Conservation (phyloP, 371 early-diverging fungal species). For the Mortierella sp. region DNA sequence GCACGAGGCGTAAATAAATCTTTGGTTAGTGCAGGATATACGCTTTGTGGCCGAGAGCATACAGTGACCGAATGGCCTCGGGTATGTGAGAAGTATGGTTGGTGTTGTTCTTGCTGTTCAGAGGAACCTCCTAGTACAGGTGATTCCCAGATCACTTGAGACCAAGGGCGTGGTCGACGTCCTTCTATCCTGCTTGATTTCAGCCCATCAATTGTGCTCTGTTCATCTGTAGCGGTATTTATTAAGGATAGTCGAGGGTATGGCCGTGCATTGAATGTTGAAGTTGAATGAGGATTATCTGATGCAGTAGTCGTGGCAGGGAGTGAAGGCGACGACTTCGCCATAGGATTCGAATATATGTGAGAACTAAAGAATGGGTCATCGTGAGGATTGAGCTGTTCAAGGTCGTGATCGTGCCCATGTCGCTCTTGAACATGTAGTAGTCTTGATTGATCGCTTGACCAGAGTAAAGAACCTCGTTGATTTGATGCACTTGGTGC, state of each 20-base stretch:
- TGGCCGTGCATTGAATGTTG: conserved; percentile 15
- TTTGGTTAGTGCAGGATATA: conserved; percentile 30
- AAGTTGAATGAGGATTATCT: conserved; percentile 22
- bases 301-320: not conserved
- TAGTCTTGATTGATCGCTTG: conserved; percentile 2
- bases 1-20: conserved; percentile 25
- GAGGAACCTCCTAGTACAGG: conserved; percentile 18
- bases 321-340: conserved; percentile 1
- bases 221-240: not conserved
- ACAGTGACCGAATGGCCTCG: conserved; percentile 8
- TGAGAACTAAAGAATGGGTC: not conserved
- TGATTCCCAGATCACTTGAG: conserved; percentile 52
- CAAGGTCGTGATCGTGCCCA: conserved; percentile 6
- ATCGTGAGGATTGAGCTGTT: conserved; percentile 14
- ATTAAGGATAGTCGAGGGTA: conserved; percentile 9
- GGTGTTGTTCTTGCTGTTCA: conserved; percentile 9
- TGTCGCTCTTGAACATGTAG: conserved; percentile 3
- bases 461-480: conserved; percentile 7
- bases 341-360: not conserved
- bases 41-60: not conserved
- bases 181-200: not conserved
- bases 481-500: not conserved
- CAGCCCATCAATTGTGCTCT: not conserved
- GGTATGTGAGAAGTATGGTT: not conserved
- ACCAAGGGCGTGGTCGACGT: conserved; percentile 34